Evolutionary conservation across 371 early-diverging fungal species (phyloP), one percentile per base, ranked within the genome.

Genomic region (Mortierella sp.): DNA sequence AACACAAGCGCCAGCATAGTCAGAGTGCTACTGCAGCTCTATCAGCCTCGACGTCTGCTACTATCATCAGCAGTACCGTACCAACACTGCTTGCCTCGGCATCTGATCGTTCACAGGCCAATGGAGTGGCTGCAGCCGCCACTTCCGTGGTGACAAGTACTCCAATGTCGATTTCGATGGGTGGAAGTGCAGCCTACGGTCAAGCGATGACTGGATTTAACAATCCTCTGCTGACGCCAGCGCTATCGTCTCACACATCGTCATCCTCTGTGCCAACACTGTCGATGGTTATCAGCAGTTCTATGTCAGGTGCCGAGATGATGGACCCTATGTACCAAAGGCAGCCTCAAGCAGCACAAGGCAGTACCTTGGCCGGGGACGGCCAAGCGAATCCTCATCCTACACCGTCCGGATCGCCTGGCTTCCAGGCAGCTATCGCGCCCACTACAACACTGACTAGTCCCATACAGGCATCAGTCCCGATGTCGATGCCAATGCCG

Each of bases 1-100:
- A 75, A 30, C 76, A 76, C 32, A 59, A 61, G 26, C 76, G 76
- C n/a, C 64, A 76, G 26, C 69, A 63, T 3, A 76, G 76, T 32
- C 76, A 76, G 49, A 56, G 54, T 26, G 64, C 68, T 24, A n/a
- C n/a, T n/a, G n/a, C n/a, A n/a, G n/a, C n/a, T n/a, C n/a, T n/a
- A n/a, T 3, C 60, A 2, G 56, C 31, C 2, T 49, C 60, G 2
- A 52, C 56, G 3, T 32, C 49, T 5, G 39, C 63, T 11, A 49
- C 47, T 2, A 47, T 26, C 28, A 17, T 32, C 6, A 14, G 17
- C 23, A 21, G 21, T 8, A 17, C 37, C 8, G 14, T 17, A 4
- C 56, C 55, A 21, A 7, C 61, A 2, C 42, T 37, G 12, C 50
- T 60, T 14, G 41, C 28, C 5, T 7, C 57, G 12, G 19, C 32